phyloP scores from a whole-genome alignment of 139 green algal genomes.

The Auxenochlorella pyrenoidosa region DNA sequence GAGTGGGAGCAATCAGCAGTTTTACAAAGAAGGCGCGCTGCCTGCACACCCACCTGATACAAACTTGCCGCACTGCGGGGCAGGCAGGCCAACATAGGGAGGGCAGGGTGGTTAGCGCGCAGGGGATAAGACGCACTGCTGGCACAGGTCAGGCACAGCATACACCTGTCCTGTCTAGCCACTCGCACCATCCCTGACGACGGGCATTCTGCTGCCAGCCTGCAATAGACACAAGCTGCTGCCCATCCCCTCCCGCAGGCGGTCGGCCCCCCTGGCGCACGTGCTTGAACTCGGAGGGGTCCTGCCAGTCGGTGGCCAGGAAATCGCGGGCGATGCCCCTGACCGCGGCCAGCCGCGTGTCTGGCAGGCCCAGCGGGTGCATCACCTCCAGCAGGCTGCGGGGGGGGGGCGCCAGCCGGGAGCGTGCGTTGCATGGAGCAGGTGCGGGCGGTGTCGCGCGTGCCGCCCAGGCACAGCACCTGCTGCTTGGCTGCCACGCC shows the following conservation, averaged over 20 bases:
- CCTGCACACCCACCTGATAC: background rate
- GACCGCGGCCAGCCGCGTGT: conserved; percentile 34
- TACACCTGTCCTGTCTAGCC: too few species aligned
- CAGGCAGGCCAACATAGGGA: background rate
- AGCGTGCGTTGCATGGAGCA: background rate
- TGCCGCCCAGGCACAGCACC: too few species aligned
- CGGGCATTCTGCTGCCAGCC: too few species aligned
- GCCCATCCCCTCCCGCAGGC: too few species aligned
- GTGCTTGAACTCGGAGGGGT: conserved; percentile 56
- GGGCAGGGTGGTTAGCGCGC: background rate
- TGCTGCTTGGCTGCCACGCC: background rate
- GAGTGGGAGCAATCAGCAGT: background rate
- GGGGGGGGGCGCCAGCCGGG: background rate
- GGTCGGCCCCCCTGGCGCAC: too few species aligned
- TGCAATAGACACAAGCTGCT: too few species aligned
- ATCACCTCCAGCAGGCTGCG: conserved; percentile 25
- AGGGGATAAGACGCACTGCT: background rate
- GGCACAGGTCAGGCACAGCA: too few species aligned
- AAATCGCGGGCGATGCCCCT: conserved; percentile 45
- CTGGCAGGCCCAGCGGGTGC: conserved; percentile 59
- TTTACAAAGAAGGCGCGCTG: background rate
- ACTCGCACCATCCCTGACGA: too few species aligned
- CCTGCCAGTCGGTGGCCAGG: conserved; percentile 50
- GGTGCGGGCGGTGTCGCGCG: too few species aligned
- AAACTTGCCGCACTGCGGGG: conserved; percentile 62